Evolutionary conservation across 768 basidiomycete species (phyloP), one percentile per base, ranked within the genome.

Genomic region (Rubroboletus satanas): DNA sequence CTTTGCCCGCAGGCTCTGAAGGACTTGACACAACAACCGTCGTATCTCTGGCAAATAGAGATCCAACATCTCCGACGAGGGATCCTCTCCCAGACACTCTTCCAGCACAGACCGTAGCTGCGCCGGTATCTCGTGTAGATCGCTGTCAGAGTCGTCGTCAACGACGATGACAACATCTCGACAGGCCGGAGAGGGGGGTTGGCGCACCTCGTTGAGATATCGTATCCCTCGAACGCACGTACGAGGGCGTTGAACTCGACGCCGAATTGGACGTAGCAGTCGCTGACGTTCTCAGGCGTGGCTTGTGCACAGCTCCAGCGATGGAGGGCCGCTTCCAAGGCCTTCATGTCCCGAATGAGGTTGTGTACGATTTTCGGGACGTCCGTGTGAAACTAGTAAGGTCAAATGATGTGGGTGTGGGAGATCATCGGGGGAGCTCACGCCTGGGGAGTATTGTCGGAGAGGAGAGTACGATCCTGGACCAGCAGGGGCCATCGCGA

Each of bases 221-320:
- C 78, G 61, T 87, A 82, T 33, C 77, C 74, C 10, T 81, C 78
- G 65, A 98, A 97, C 0, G 93, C 90, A 37, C 73, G 77, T 21
- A 91, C 81, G 39, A 86, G 86, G 3, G 79, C 72, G 70, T 94
- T 93, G 76, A 97, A 95, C 61, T 94, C 88, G 65, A 88, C 88
- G 42, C 93, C 93, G 15, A 97, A 81, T 62, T 84, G 81, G 51
- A 98, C 90, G 69, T 93, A 98, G 50, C 90, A 81, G 69, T 96
- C 85, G 77, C 89, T 92, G 64, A 98, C 92, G 65, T 91, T 76
- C 14, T 71, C 74, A 50, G 92, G 87, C 2, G 79, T 72, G 1
- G 83, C 83, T 43, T 79, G 74, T 4, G 77, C 74, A 1, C 72
- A 57, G 46, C 84, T 81, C 93, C 93, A 95, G 55, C 79, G 79